These are phyloP conservation scores for Globisporangium okanoganense DNA, from an alignment of 352 stramenopile species.

Conservation along the genomic window DNA sequence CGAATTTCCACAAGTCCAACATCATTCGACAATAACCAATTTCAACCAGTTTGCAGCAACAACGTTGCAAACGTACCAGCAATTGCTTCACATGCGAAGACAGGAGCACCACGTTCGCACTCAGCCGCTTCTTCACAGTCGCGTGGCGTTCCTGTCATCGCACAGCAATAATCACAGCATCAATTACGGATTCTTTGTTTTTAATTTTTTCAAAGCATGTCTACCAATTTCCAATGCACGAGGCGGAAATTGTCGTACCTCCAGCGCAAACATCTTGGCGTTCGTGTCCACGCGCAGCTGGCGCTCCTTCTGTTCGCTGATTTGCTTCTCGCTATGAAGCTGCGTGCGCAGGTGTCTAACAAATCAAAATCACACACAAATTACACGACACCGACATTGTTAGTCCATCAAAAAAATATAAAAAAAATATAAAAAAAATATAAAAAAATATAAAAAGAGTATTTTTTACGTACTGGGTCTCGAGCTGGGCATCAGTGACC, in stretches of 20 bases:
- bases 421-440: no score
- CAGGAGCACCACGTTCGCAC: conserved; percentile 22
- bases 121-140: conserved; percentile 35
- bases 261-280: conserved; percentile 35
- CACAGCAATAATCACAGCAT: not conserved
- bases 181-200: not conserved
- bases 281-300: conserved; percentile 45
- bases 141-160: conserved; percentile 33
- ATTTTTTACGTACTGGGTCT: conserved; percentile 37
- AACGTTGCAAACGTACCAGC: conserved; percentile 15
- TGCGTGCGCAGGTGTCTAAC: conserved; percentile 39
- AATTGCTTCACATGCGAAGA: conserved; percentile 34
- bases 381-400: not conserved
- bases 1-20: conserved; percentile 3
- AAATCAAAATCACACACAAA: not conserved
- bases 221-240: not conserved
- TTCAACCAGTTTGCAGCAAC: not conserved
- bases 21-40: not conserved
- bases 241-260: conserved; percentile 12
- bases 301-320: conserved; percentile 36
- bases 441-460: no score
- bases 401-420: not conserved
- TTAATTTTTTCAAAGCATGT: not conserved
- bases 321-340: conserved; percentile 34
- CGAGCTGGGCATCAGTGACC: conserved; percentile 37